Evolutionary conservation across 164 flowering plant species (phyloP).

Genomic region (Brasenia schreberi): DNA sequence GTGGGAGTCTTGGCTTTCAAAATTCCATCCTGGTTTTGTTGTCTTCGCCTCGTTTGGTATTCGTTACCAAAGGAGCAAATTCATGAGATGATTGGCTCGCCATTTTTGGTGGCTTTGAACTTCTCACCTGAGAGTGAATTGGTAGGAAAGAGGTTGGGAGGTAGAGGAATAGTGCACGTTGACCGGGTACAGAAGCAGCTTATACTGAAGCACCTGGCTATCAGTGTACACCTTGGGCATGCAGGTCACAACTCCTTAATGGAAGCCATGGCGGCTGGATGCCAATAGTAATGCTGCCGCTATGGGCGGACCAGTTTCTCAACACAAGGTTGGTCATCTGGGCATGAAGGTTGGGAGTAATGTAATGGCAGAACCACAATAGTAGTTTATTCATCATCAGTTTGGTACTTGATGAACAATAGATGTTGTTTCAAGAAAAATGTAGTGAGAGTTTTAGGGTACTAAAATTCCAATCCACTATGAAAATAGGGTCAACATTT

Average conservation of each 20-base stretch:
- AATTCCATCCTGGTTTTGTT: slow-evolving; percentile 13
- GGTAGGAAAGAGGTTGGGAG: slow-evolving; percentile 15
- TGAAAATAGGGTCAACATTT: no score
- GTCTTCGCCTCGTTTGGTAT: slow-evolving; percentile 25
- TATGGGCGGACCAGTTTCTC: slow-evolving; percentile 7
- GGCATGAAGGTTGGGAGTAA: slow-evolving; percentile 8
- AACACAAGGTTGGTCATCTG: slow-evolving; percentile 6
- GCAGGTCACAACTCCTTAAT: slow-evolving; percentile 2
- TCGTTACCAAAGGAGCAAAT: slow-evolving; percentile 14
- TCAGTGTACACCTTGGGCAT: slow-evolving; percentile 10
- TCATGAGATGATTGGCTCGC: slow-evolving; percentile 18
- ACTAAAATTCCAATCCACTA: no score
- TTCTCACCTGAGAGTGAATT: slow-evolving; percentile 1
- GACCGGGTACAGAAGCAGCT: slow-evolving; percentile 12
- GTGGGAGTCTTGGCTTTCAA: slow-evolving; percentile 21
- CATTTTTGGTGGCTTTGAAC: slow-evolving; percentile 16
- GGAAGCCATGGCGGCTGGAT: slow-evolving; percentile 8
- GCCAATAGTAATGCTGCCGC: slow-evolving; percentile 7
- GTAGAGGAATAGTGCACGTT: slow-evolving; percentile 6
- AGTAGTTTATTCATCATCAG: no score
- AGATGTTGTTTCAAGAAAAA: no score
- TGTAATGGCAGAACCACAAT: no score
- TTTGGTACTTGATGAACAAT: no score
- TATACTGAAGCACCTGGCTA: slow-evolving; percentile 6
- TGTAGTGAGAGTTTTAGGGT: no score